phyloP scores from a whole-genome alignment of 306 rosid species.

The Mimosa bimucronata region DNA sequence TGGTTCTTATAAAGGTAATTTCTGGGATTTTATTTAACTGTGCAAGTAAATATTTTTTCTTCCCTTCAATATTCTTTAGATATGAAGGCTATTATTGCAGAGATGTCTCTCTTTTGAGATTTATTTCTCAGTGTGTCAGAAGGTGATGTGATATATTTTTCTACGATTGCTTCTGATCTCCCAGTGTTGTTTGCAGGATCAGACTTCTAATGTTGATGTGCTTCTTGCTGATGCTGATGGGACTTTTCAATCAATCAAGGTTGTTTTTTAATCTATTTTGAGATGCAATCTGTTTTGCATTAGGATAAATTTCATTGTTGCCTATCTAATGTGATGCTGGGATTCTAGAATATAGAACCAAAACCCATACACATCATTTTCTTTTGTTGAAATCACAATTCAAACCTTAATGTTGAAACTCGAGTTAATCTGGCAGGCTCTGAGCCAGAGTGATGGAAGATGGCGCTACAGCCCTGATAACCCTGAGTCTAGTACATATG shows the following conservation, averaged over 20 bases:
- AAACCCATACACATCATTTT: neutral
- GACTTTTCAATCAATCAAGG: constrained; percentile 83
- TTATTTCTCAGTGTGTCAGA: neutral
- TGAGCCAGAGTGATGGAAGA: constrained; percentile 99
- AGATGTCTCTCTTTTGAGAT: constrained; percentile 1
- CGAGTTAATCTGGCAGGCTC: constrained; percentile 66
- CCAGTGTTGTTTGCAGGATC: constrained; percentile 56
- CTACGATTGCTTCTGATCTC: constrained; percentile 33
- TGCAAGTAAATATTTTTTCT: neutral
- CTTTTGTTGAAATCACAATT: constrained; percentile 7
- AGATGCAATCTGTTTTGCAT: constrained; percentile 35
- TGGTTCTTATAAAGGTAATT: constrained; percentile 80
- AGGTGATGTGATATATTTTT: constrained; percentile 23
- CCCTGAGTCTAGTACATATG: constrained; percentile 94
- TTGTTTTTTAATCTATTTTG: constrained; percentile 25
- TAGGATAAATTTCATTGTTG: constrained; percentile 31
- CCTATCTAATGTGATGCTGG: constrained; percentile 16
- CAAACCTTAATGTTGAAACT: constrained; percentile 18
- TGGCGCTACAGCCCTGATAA: constrained; percentile 94
- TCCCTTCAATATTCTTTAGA: neutral
- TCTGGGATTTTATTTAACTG: constrained; percentile 7
- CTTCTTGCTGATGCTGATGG: constrained; percentile 78
- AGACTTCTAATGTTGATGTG: constrained; percentile 65
- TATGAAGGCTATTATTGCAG: constrained; percentile 17
- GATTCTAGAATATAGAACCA: constrained; percentile 35